phyloP scores from a whole-genome alignment of 805 yeast genomes.

The Monosporozyma siamensis region DNA sequence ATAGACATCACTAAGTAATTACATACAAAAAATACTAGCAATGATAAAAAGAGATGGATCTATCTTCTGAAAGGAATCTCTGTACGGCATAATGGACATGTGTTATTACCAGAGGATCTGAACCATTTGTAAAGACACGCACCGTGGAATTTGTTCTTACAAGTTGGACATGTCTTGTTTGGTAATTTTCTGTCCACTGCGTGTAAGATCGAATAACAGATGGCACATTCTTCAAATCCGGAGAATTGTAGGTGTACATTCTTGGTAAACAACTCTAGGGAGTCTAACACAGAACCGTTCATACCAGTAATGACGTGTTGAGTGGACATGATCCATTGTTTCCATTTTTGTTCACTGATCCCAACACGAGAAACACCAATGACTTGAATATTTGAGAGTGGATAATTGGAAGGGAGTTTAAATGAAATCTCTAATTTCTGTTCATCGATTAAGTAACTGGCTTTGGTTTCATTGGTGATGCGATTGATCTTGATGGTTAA shows the following conservation, averaged over 20 bases:
- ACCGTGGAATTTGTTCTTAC: conserved; percentile 89
- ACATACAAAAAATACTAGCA: too few species aligned
- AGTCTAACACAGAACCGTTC: conserved; percentile 50
- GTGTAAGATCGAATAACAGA: conserved; percentile 86
- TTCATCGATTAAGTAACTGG: conserved; percentile 73
- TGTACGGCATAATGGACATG: conserved; percentile 88
- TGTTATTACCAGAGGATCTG: conserved; percentile 81
- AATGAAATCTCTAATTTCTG: conserved; percentile 75
- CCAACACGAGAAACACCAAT: conserved; percentile 76
- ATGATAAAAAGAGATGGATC: too few species aligned
- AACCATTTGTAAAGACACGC: conserved; percentile 97
- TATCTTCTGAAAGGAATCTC: conserved; percentile 27
- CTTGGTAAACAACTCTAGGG: conserved; percentile 36
- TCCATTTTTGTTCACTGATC: conserved; percentile 86
- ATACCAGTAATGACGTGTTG: conserved; percentile 71
- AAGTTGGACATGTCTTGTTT: conserved; percentile 76
- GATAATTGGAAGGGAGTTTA: conserved; percentile 64
- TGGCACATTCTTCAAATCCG: conserved; percentile 94
- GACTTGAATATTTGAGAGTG: conserved; percentile 65
- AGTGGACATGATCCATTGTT: conserved; percentile 88
- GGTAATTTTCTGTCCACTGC: conserved; percentile 84
- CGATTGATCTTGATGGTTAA: conserved; percentile 52
- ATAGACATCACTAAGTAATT: too few species aligned
- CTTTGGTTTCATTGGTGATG: conserved; percentile 57
- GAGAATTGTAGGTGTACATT: conserved; percentile 80